A percentile compares a stretch with the other conserved stretches of the same genome.
Evolutionary conservation across 2,329 filamentous ascomycete species (phyloP).

Genomic region (Calonectria pseudoturangicola): DNA sequence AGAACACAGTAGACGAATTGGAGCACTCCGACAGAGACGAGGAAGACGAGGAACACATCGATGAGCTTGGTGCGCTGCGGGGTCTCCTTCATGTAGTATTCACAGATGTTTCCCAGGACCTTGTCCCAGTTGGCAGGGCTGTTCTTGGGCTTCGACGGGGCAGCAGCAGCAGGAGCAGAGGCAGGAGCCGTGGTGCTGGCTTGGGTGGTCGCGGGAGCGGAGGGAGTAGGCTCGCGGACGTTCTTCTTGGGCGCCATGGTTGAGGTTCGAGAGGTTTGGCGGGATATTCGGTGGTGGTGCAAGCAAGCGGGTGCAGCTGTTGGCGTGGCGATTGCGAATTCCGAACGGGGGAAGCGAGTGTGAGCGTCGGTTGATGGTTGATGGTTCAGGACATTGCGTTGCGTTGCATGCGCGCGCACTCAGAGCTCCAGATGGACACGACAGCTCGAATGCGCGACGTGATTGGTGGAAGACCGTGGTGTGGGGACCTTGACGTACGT

Average conservation of each 20-base stretch:
- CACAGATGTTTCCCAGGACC: constrained; percentile 82
- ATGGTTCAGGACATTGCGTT: constrained; percentile 40
- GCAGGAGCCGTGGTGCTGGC: constrained; percentile 54
- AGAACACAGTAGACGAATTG: constrained; percentile 96
- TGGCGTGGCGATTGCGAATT: constrained; percentile 16
- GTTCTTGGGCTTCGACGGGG: constrained; percentile 51
- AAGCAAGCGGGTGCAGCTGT: constrained; percentile 13
- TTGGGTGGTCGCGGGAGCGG: constrained; percentile 58
- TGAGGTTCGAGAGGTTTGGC: constrained; percentile 30
- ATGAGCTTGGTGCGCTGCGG: constrained; percentile 94
- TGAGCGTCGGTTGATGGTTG: constrained; percentile 35
- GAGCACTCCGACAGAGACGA: constrained; percentile 88
- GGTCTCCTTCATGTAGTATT: constrained; percentile 86
- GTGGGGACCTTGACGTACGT: constrained; percentile 26
- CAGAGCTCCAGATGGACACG: constrained; percentile 59
- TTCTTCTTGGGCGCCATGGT: constrained; percentile 73
- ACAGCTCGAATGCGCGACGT: constrained; percentile 58
- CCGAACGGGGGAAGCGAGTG: constrained; percentile 34
- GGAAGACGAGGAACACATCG: constrained; percentile 92
- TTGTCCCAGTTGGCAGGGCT: constrained; percentile 68
- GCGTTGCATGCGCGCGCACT: constrained; percentile 35
- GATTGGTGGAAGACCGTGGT: constrained; percentile 56
- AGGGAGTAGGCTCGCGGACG: constrained; percentile 57
- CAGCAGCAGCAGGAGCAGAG: constrained; percentile 54
- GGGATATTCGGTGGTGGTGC: constrained; percentile 2